These are phyloP conservation scores for Prototheca cutis DNA, from an alignment of 163 green algal genomes.

Conservation along the genomic window DNA sequence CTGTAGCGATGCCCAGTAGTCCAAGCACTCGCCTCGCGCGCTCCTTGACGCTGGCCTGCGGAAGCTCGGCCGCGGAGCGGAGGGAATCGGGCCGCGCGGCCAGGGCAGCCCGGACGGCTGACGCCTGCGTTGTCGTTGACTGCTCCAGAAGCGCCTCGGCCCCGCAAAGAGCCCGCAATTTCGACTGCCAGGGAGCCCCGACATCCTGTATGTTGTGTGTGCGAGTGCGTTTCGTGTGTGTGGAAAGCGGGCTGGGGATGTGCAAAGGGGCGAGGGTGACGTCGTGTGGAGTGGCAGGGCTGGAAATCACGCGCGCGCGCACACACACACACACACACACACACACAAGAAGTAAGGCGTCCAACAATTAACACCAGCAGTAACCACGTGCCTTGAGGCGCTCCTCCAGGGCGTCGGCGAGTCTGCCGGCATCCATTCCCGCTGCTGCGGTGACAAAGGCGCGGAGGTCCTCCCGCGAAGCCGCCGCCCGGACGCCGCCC, in stretches of 20 bases:
- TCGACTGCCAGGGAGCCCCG: constrained; percentile 46
- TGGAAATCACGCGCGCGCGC: background rate
- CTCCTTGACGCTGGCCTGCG: constrained; percentile 43
- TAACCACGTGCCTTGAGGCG: constrained; percentile 51
- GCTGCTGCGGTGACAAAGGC: constrained; percentile 59
- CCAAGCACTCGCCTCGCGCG: constrained; percentile 15
- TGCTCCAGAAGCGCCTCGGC: constrained; percentile 59
- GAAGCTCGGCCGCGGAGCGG: constrained; percentile 11
- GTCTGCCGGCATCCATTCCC: constrained; percentile 46
- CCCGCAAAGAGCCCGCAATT: constrained; percentile 58
- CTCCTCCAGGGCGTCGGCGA: constrained; percentile 54
- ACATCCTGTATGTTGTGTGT: constrained; percentile 1
- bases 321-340: background rate
- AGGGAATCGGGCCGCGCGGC: constrained; percentile 44
- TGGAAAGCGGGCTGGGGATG: background rate
- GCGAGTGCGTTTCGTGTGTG: too few species aligned
- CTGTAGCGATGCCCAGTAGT: background rate
- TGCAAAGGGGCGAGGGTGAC: background rate
- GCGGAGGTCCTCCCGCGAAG: constrained; percentile 53
- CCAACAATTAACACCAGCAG: background rate
- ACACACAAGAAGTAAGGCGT: background rate
- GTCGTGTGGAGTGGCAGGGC: background rate
- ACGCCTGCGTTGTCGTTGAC: constrained; percentile 40
- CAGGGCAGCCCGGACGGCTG: constrained; percentile 64
- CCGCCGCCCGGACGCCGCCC: constrained; percentile 53